Base-by-base conservation (phyloP, 208 protist species). In the Crithidia acanthocephali region DNA sequence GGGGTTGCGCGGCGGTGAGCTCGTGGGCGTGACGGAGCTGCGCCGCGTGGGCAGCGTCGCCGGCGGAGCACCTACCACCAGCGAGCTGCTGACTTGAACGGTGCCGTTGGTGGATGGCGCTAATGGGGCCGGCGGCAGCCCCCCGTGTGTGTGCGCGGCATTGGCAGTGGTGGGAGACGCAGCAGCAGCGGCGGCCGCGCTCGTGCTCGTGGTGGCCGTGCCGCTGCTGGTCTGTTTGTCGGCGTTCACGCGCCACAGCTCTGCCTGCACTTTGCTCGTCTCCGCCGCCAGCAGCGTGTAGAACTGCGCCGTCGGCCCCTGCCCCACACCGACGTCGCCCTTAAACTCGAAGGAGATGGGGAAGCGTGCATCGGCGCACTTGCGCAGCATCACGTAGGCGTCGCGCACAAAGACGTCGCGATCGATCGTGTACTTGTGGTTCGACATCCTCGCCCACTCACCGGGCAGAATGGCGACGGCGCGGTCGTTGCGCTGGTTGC, bases 231-330 rank as follows among this genome's bases (percentile, higher is more conserved):
- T 28, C 28, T 51, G 28, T n/a, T 37, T 51, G 2, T 50, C 61
- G 40, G 42, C 53, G 60, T 67, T 73, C 2, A 52, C 15, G 47
- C 81, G 77, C 92, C 94, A 97, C 32, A 97, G 72, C 35, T 59
- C 16, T 4, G 88, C 55, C 0, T 48, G 15, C 27, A 65, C 64
- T 42, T 68, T 78, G 66, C 80, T 83, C n/a, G 87, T 57, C 68
- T 95, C 80, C 18, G 78, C 33, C 0, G 90, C 86, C 40, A 97
- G 65, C 25, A 92, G 75, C 16, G 90, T 94, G 71, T 93, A 98
- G 65, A 97, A 98, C 73, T 97, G 88, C 62, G 92, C 84, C 1
- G 92, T 98, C 18, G 94, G 94, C 23, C 94, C 94, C 40, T 94
- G 86, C 0, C 94, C 94, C 20, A 93, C 86, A 16, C 92, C 94